Conservation (phyloP, 169 alveolate species). For the Cryptosporidium canis region DNA sequence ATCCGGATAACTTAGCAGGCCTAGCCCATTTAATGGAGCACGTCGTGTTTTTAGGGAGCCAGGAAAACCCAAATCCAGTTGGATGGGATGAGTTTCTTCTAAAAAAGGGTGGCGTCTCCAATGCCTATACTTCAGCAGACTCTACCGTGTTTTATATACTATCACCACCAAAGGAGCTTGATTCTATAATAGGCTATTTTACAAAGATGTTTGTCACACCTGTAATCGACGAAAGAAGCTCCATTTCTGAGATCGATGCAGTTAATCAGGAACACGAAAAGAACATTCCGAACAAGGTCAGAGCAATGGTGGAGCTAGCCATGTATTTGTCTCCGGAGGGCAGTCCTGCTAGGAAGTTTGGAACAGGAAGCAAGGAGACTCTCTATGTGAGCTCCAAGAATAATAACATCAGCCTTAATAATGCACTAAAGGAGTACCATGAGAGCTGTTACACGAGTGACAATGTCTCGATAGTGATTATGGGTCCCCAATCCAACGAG, state of each 20-base stretch:
- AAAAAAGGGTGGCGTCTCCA: slow-evolving; percentile 51
- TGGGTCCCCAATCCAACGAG: slow-evolving; percentile 31
- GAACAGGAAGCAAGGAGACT: slow-evolving; percentile 61
- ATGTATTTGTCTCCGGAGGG: slow-evolving; percentile 19
- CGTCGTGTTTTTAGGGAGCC: slow-evolving; percentile 62
- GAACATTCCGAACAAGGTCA: slow-evolving; percentile 60
- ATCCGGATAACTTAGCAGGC: slow-evolving; percentile 57
- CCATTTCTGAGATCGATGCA: slow-evolving; percentile 57
- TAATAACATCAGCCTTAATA: slow-evolving; percentile 23
- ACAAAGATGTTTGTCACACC: slow-evolving; percentile 35
- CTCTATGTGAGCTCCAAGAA: slow-evolving; percentile 13
- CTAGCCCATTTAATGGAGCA: slow-evolving; percentile 70
- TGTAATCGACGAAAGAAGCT: slow-evolving; percentile 49
- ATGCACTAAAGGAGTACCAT: slow-evolving; percentile 33
- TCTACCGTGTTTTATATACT: slow-evolving; percentile 35
- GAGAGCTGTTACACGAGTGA: slow-evolving; percentile 53
- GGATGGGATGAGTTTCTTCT: slow-evolving; percentile 69
- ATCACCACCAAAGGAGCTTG: slow-evolving; percentile 24
- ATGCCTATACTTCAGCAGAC: slow-evolving; percentile 60
- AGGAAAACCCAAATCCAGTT: slow-evolving; percentile 48
- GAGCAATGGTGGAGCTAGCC: slow-evolving; percentile 55
- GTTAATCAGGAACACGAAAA: slow-evolving; percentile 68
- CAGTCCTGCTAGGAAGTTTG: slow-evolving; percentile 63
- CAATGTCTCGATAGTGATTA: slow-evolving; percentile 25
- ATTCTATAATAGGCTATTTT: slow-evolving; percentile 6